Conservation (phyloP, 2,329 filamentous ascomycete species). For the Didymella pinodella region DNA sequence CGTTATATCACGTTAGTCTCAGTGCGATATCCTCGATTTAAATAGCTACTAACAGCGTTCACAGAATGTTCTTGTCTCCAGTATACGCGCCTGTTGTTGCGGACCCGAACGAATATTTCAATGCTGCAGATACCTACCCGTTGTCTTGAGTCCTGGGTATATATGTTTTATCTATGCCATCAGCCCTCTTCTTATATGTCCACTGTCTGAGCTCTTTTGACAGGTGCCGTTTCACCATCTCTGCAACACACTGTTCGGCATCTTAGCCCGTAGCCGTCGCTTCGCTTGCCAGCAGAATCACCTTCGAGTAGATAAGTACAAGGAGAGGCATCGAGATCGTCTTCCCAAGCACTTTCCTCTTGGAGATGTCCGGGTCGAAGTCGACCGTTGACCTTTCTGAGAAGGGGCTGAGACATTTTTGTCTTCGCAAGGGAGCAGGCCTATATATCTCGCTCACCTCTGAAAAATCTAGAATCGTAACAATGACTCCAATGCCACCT, state of each 20-base stretch:
- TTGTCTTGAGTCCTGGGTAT: slow-evolving; percentile 34
- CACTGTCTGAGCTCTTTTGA: slow-evolving; percentile 40
- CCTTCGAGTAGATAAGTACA: slow-evolving; percentile 53
- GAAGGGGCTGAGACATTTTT: neutral
- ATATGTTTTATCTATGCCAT: slow-evolving; percentile 42
- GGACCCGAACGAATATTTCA: slow-evolving; percentile 30
- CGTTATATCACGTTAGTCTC: neutral
- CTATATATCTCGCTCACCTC: neutral
- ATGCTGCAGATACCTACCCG: slow-evolving; percentile 26
- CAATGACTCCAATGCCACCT: slow-evolving; percentile 7
- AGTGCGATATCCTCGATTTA: too few species aligned
- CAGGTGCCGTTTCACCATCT: slow-evolving; percentile 58
- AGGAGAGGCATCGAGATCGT: slow-evolving; percentile 1
- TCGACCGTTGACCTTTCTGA: neutral
- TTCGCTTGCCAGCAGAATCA: slow-evolving; percentile 60
- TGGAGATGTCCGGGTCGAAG: neutral
- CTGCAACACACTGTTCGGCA: slow-evolving; percentile 65
- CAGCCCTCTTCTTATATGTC: slow-evolving; percentile 38
- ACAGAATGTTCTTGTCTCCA: slow-evolving; percentile 35
- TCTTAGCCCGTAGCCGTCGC: slow-evolving; percentile 56
- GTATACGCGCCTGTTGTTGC: slow-evolving; percentile 38
- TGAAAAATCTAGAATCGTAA: neutral
- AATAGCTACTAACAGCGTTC: neutral
- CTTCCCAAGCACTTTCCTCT: neutral
- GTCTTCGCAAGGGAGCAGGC: neutral